Percentiles rank a stretch among this genome's conserved stretches.
Conservation (phyloP, 148 eudicot genomes). For the Vaccinium macrocarpon region DNA sequence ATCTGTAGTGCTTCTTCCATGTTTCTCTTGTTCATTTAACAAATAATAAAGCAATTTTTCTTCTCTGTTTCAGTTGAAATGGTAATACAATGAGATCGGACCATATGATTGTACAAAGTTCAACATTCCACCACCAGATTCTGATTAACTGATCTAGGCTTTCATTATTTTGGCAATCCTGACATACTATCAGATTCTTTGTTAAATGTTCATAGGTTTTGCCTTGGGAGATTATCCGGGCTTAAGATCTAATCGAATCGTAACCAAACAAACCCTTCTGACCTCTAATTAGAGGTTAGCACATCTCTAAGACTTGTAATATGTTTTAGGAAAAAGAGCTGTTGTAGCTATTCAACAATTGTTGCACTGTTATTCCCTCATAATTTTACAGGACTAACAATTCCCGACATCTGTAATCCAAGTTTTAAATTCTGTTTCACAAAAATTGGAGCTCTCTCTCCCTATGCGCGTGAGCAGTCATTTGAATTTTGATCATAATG, state of each 20-base stretch:
- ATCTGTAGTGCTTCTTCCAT: neutral
- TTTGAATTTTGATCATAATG: no score
- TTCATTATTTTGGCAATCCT: conserved; percentile 4
- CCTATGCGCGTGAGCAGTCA: no score
- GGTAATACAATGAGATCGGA: conserved; percentile 65
- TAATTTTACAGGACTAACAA: neutral
- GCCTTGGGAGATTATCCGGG: conserved; percentile 3
- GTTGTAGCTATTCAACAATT: neutral
- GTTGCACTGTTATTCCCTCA: neutral
- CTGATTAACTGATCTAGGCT: conserved; percentile 25
- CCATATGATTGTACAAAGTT: conserved; percentile 91
- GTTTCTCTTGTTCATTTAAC: no score
- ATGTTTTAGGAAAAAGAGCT: neutral
- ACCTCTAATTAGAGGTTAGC: conserved; percentile 16
- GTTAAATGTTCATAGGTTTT: neutral
- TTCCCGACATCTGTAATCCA: neutral
- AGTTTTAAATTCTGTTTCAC: neutral
- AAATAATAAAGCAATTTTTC: neutral
- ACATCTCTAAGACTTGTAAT: neutral
- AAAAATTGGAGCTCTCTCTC: neutral
- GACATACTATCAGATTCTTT: neutral
- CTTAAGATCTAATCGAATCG: neutral
- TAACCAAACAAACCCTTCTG: neutral
- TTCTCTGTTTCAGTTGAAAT: conserved; percentile 66
- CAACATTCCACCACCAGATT: conserved; percentile 31